Evolutionary conservation across 2,329 filamentous ascomycete species (phyloP).

Genomic region (Chalara sp.): DNA sequence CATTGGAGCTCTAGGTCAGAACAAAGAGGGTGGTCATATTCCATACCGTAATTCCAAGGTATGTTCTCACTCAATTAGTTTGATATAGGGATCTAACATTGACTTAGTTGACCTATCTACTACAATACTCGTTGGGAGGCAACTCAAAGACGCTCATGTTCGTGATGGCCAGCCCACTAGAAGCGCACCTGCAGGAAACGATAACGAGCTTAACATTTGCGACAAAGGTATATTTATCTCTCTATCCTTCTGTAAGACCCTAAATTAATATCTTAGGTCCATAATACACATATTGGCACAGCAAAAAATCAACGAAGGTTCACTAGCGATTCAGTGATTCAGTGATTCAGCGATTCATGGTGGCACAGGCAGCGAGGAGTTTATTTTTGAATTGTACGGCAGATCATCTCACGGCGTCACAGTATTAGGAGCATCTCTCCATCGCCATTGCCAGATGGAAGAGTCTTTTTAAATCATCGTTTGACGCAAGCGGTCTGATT

Average conservation of each 20-base stretch:
- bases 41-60: constrained; percentile 95
- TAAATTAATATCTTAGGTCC: constrained; percentile 43
- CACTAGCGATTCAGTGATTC: too few relatives aligned
- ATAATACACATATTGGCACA: constrained; percentile 88
- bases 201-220: constrained; percentile 93
- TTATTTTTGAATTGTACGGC: too few relatives aligned
- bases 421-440: too few relatives aligned
- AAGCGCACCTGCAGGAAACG: constrained; percentile 86
- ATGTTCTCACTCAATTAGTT: constrained; percentile 20
- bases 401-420: too few relatives aligned
- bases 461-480: too few relatives aligned
- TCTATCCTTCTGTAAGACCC: constrained; percentile 8
- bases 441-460: too few relatives aligned
- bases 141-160: constrained; percentile 99
- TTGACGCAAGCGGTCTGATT: too few relatives aligned
- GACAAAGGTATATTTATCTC: constrained; percentile 61
- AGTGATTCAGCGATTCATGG: too few relatives aligned
- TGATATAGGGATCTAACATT: constrained; percentile 12
- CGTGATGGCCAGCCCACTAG: constrained; percentile 91
- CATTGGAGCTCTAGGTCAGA: constrained; percentile 83
- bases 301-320: constrained; percentile 68
- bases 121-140: constrained; percentile 90
- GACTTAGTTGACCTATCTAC: constrained; percentile 72
- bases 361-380: not conserved
- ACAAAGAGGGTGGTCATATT: constrained; percentile 70